phyloP scores from a whole-genome alignment of 2,329 filamentous ascomycete genomes.

The Phyllosticta ampelicida region DNA sequence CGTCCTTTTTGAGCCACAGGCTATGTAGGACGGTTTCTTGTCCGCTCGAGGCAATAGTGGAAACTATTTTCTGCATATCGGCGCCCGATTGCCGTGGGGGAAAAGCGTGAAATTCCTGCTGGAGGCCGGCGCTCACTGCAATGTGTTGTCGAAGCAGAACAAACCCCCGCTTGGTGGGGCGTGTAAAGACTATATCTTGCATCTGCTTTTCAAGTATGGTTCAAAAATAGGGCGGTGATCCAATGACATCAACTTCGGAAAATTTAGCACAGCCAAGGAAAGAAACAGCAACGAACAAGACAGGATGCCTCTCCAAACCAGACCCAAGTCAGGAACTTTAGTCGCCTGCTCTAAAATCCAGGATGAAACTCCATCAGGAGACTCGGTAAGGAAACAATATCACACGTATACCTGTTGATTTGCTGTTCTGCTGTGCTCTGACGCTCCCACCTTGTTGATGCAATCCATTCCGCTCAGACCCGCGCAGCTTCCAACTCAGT shows the following conservation, averaged over 20 bases:
- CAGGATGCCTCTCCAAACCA: too few species aligned
- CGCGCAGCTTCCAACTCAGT: not conserved
- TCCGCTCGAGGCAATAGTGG: too few species aligned
- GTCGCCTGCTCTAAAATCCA: too few species aligned
- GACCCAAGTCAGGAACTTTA: too few species aligned
- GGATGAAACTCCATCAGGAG: too few species aligned
- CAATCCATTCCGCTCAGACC: not conserved
- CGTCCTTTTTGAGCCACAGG: too few species aligned
- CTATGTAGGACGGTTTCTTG: too few species aligned
- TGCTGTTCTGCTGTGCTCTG: not conserved
- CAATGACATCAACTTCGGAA: not conserved
- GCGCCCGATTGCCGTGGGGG: too few species aligned
- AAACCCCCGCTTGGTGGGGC: not conserved
- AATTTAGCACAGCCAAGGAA: not conserved
- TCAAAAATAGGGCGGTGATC: not conserved
- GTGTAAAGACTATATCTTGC: too few species aligned
- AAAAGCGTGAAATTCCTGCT: too few species aligned
- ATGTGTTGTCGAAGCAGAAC: not conserved
- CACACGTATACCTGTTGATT: not conserved
- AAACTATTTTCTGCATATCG: too few species aligned
- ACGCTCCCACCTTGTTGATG: not conserved
- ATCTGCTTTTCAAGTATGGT: not conserved
- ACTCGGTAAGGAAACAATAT: not conserved
- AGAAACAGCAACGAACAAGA: too few species aligned
- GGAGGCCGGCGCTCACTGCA: not conserved